Conservation (phyloP, 2,329 filamentous ascomycete species). For the Gaeumannomyces sp. region DNA sequence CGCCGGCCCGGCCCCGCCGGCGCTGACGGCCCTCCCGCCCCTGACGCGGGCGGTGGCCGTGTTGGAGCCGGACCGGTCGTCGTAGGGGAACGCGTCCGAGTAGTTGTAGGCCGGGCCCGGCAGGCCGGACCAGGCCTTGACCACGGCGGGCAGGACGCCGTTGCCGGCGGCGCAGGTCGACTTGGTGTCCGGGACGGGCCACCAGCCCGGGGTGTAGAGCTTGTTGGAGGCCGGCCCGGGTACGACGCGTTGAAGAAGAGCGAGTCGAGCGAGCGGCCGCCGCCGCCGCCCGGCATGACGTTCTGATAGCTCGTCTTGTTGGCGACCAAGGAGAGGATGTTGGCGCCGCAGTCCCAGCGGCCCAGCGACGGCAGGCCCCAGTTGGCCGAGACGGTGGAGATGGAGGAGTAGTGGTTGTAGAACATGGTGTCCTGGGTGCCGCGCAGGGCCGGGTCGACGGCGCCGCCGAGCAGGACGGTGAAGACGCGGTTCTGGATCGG, state of each 20-base stretch:
- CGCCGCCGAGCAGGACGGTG: conserved; percentile 48
- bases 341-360: conserved; percentile 21
- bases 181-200: conserved; percentile 19
- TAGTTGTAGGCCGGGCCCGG: conserved; percentile 15
- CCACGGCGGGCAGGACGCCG: conserved; percentile 14
- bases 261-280: background rate
- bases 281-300: conserved; percentile 5
- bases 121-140: conserved; percentile 12
- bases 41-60: conserved; percentile 17
- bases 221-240: conserved; percentile 11
- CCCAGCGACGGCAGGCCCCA: conserved; percentile 37
- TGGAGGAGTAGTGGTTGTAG: conserved; percentile 34
- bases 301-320: conserved; percentile 12
- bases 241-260: conserved; percentile 11
- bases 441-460: conserved; percentile 37
- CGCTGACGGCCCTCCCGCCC: conserved; percentile 1
- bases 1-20: background rate
- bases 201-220: conserved; percentile 19
- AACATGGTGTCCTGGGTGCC: conserved; percentile 46
- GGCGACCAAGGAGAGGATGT: conserved; percentile 26
- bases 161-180: conserved; percentile 13
- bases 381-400: conserved; percentile 24
- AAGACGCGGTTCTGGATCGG: conserved; percentile 46
- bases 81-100: conserved; percentile 32
- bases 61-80: conserved; percentile 35